phyloP scores from a whole-genome alignment of 352 stramenopile species.

The Pythium brachiatum region DNA sequence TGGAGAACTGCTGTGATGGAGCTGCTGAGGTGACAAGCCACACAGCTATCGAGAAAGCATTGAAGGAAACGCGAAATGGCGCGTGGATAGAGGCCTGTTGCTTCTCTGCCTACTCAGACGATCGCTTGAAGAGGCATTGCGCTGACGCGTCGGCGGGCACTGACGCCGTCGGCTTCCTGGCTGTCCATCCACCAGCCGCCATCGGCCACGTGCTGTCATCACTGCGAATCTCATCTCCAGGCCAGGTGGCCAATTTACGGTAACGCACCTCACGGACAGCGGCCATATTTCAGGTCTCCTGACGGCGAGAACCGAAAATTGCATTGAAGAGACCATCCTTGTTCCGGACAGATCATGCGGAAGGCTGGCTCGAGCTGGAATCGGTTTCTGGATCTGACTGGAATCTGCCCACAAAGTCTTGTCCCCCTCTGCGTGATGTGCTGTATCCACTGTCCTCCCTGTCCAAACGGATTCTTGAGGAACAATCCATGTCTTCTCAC shows the following conservation, averaged over 20 bases:
- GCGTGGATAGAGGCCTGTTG: no score
- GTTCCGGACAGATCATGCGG: neutral
- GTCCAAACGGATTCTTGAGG: neutral
- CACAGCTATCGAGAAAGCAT: no score
- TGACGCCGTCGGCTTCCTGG: neutral
- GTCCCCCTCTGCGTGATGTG: no score
- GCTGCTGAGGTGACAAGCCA: no score
- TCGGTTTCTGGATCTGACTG: neutral
- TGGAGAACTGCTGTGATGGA: no score
- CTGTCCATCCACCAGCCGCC: neutral
- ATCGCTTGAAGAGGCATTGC: no score
- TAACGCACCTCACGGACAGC: no score
- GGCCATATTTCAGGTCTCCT: no score
- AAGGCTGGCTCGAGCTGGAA: no score
- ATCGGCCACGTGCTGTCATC: neutral
- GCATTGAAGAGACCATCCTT: neutral
- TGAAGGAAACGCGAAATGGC: no score
- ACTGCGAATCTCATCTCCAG: neutral
- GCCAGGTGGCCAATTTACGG: neutral
- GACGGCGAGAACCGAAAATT: neutral
- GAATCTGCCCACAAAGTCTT: neutral
- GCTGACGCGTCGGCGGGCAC: neutral
- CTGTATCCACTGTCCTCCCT: neutral
- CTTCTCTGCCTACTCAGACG: no score
- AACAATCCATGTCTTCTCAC: neutral